phyloP scores from a whole-genome alignment of 225 moss, liverwort and hornwort species.

The Climacium dendroides region DNA sequence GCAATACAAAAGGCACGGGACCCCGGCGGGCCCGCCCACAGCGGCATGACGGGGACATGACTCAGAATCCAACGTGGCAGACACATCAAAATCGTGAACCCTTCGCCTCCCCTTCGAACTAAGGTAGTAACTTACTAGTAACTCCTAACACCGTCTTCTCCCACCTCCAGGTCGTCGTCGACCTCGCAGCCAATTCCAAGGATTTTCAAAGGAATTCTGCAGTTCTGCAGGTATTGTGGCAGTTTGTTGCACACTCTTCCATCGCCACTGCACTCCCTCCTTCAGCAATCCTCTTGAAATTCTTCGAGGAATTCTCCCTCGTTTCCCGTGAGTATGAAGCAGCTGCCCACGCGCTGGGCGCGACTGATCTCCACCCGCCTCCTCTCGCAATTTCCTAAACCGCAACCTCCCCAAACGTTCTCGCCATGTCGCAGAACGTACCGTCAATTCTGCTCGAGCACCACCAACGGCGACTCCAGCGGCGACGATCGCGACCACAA shows the following conservation, averaged over 20 bases:
- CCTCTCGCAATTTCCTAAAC: not conserved
- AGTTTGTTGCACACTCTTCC: not conserved
- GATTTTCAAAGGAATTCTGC: not conserved
- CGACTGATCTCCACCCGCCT: not conserved
- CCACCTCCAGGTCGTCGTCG: not conserved
- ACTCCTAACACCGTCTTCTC: not conserved
- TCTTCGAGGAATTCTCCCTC: not conserved
- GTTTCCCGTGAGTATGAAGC: not conserved
- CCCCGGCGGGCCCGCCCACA: not conserved
- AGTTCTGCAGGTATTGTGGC: not conserved
- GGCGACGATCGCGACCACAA: not conserved
- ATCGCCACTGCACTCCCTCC: not conserved
- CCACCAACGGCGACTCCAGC: not conserved
- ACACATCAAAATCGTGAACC: not conserved
- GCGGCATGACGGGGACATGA: not conserved
- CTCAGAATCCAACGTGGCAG: slow-evolving; percentile 13
- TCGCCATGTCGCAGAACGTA: not conserved
- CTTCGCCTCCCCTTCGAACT: not conserved
- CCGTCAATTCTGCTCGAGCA: not conserved
- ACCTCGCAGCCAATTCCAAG: not conserved
- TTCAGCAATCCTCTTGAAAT: not conserved
- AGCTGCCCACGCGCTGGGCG: not conserved
- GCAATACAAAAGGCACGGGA: not conserved
- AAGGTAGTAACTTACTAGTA: not conserved
- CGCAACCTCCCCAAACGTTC: not conserved